These are phyloP conservation scores for Melampsora occidentalis DNA, from an alignment of 1,284 basidiomycete genomes.

Conservation along the genomic window DNA sequence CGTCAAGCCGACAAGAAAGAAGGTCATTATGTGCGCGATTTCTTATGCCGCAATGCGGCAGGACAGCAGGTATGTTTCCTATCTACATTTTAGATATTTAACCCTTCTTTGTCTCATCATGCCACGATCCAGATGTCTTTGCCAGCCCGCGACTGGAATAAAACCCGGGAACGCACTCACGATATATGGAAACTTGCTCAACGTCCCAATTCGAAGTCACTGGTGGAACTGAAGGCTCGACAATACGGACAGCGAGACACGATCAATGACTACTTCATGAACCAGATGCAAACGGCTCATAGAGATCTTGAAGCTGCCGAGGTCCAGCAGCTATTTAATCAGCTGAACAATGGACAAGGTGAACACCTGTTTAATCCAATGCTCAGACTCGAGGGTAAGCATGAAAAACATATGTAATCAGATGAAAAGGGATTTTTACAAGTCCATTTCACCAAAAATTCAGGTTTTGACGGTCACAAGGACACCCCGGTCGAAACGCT, in stretches of 20 bases:
- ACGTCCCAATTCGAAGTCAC: no score
- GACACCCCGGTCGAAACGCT: slow-evolving; percentile 56
- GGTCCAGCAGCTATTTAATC: not conserved
- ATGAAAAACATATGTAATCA: no score
- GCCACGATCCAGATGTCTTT: not conserved
- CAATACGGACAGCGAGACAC: no score
- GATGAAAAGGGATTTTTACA: no score
- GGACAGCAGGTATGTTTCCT: not conserved
- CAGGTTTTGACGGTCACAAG: slow-evolving; percentile 52
- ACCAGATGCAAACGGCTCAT: no score
- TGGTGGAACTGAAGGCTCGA: no score
- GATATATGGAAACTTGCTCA: no score
- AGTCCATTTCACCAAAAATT: not conserved
- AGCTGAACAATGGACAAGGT: not conserved
- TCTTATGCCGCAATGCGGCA: not conserved
- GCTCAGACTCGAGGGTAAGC: not conserved
- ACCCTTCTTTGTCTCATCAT: not conserved
- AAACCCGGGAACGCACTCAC: no score
- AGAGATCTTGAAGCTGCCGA: not conserved
- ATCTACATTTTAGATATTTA: not conserved
- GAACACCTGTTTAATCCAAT: not conserved
- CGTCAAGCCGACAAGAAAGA: not conserved
- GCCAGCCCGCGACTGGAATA: no score
- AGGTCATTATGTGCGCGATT: not conserved
- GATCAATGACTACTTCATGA: no score